Base-by-base conservation (phyloP, 1,139 yeast genomes). In the Blastobotrys indianensis region DNA sequence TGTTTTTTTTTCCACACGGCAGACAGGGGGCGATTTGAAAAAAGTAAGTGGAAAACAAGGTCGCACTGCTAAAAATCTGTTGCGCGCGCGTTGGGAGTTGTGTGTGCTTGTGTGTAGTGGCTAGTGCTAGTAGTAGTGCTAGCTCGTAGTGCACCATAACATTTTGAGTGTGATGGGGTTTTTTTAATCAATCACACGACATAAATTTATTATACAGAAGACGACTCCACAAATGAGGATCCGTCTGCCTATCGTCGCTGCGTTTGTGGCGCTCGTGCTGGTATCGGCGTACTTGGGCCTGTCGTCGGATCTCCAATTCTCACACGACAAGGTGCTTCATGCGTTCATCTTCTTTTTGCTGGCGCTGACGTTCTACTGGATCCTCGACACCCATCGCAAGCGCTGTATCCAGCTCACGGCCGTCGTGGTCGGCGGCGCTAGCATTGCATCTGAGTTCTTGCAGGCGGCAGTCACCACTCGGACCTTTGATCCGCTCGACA, bases 271-370 rank as follows among this genome's bases (percentile, higher is more conserved):
- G 11, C 53, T 63, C 30, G 52, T 61, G 34, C 42, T 59, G 7
- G 48, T 57, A 8, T 51, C 65, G 9, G 62, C 64, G 4, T 68
- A 62, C 40, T 60, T 80, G 32, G 85, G 85, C 11, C 74, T 79
- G 54, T 74, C 80, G 36, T 70, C 30, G 23, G 15, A 68, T 68
- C 53, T 75, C 28, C 66, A 65, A 23, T 54, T 78, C 33, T 53
- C 54, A n/a, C 70, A 77, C 58, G 85, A 80, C 62, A 80, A 80
- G 61, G 52, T 68, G 6, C 58, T 77, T 20, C 85, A 80, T 54
- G 74, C 74, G 46, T 42, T 60, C 15, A 71, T 77, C 23, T 80
- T 80, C 57, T 66, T 73, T 48, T 49, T 76, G 3, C 63, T 80
- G 11, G 76, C 83, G 1, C 57, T 67, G 25, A 76, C 75, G 46